A percentile compares a stretch with the other conserved stretches of the same genome.
Evolutionary conservation across 2,329 filamentous ascomycete species (phyloP).

Genomic region (Diplodia mutila): DNA sequence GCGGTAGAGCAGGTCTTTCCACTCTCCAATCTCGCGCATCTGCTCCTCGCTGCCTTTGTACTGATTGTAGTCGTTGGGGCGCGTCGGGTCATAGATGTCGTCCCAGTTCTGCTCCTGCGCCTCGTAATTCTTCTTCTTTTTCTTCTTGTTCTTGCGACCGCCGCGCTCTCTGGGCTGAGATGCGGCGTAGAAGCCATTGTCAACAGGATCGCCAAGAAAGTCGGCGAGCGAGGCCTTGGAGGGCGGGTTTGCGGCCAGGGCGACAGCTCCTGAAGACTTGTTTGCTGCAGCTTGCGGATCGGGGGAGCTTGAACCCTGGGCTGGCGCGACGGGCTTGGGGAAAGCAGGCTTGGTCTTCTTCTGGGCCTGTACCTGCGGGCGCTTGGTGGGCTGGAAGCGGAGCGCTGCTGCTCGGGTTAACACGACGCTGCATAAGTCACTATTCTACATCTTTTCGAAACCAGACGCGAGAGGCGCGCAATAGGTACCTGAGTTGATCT

Average conservation of each 20-base stretch:
- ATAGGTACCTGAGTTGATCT: slow-evolving; percentile 64
- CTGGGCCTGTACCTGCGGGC: slow-evolving; percentile 60
- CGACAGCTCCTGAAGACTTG: slow-evolving; percentile 9
- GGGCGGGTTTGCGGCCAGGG: slow-evolving; percentile 49
- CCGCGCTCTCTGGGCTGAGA: slow-evolving; percentile 69
- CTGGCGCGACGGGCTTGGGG: slow-evolving; percentile 48
- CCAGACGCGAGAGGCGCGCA: slow-evolving; percentile 32
- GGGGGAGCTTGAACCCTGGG: slow-evolving; percentile 29
- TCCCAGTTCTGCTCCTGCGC: slow-evolving; percentile 76
- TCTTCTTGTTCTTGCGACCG: slow-evolving; percentile 66
- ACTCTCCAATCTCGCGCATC: slow-evolving; percentile 77
- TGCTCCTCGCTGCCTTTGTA: slow-evolving; percentile 85
- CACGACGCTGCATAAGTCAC: slow-evolving; percentile 25
- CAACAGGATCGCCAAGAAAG: slow-evolving; percentile 83
- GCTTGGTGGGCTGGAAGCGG: slow-evolving; percentile 84
- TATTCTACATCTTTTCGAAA: slow-evolving; percentile 29
- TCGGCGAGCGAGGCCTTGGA: slow-evolving; percentile 75
- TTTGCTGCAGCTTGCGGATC: slow-evolving; percentile 27
- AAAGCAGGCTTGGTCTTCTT: slow-evolving; percentile 67
- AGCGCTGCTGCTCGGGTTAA: slow-evolving; percentile 45
- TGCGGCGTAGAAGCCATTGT: slow-evolving; percentile 64
- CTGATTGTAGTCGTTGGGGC: slow-evolving; percentile 82
- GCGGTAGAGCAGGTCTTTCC: slow-evolving; percentile 73
- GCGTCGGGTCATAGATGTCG: slow-evolving; percentile 82
- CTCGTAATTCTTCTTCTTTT: slow-evolving; percentile 74